Conservation (phyloP, 2,329 filamentous ascomycete species). For the Alternaria rosae region DNA sequence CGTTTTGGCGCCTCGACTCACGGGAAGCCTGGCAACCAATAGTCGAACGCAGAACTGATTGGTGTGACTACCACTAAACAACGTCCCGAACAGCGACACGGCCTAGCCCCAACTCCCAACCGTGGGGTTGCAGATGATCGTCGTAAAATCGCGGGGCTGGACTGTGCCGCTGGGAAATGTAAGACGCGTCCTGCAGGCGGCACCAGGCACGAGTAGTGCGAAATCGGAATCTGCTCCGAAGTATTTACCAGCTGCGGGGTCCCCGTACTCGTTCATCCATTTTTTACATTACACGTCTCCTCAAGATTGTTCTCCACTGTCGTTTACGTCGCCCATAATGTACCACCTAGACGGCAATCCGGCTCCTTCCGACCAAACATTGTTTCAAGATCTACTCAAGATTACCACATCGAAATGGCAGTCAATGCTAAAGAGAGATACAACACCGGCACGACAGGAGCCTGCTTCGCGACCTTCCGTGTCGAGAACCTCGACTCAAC, state of each 20-base stretch:
- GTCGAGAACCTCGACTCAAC: constrained; percentile 47
- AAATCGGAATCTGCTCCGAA: constrained; percentile 14
- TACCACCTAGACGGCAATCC: constrained; percentile 38
- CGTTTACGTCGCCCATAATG: constrained; percentile 16
- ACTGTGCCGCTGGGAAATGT: constrained; percentile 1
- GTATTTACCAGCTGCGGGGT: constrained; percentile 12
- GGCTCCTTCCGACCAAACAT: constrained; percentile 24
- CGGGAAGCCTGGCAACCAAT: neutral
- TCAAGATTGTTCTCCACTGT: neutral
- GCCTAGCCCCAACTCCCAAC: constrained; percentile 4
- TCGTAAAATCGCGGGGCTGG: constrained; percentile 16
- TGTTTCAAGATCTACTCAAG: constrained; percentile 31
- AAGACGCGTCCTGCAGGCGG: neutral
- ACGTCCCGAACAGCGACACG: neutral
- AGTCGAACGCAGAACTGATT: neutral
- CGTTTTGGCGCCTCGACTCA: neutral
- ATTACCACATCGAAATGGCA: constrained; percentile 32
- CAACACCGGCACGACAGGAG: constrained; percentile 4
- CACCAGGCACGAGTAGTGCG: constrained; percentile 6
- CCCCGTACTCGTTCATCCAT: constrained; percentile 1
- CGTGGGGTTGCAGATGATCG: constrained; percentile 9
- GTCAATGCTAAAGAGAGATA: constrained; percentile 20
- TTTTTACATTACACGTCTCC: neutral
- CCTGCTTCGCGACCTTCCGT: constrained; percentile 34
- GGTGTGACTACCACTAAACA: neutral